These are phyloP conservation scores for Sarcodon aspratus DNA, from an alignment of 768 basidiomycete species.

Conservation along the genomic window DNA sequence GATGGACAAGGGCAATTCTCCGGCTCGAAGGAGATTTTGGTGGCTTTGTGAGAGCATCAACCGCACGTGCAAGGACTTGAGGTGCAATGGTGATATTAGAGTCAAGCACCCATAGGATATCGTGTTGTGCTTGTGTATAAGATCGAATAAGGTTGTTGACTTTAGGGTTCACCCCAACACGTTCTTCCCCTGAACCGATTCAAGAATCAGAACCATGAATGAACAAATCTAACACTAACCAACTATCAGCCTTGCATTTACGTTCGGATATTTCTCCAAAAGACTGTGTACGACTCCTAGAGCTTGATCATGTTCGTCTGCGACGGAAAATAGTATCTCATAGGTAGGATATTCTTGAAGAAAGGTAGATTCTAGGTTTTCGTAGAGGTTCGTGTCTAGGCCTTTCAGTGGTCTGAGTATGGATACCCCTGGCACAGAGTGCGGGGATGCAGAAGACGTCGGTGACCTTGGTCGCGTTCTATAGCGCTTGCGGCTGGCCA, in stretches of 20 bases:
- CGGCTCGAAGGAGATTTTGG: constrained; percentile 25
- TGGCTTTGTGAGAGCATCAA: constrained; percentile 55
- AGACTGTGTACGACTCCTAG: constrained; percentile 73
- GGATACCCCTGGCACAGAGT: constrained; percentile 73
- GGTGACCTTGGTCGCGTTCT: constrained; percentile 54
- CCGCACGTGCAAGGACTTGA: constrained; percentile 74
- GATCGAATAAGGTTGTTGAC: constrained; percentile 91
- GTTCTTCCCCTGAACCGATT: constrained; percentile 52
- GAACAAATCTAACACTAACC: constrained; percentile 35
- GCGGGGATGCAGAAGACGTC: constrained; percentile 32
- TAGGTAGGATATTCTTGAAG: constrained; percentile 84
- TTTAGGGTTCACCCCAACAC: constrained; percentile 91
- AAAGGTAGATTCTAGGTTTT: constrained; percentile 92
- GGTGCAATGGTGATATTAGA: constrained; percentile 81
- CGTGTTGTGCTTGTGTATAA: constrained; percentile 69
- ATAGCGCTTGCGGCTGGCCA: constrained; percentile 63
- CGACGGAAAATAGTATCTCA: constrained; percentile 86
- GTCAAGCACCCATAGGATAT: constrained; percentile 94
- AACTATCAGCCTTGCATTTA: constrained; percentile 63
- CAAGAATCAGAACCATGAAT: not conserved
- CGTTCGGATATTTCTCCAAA: constrained; percentile 64
- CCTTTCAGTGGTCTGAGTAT: constrained; percentile 93
- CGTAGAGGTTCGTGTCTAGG: constrained; percentile 89
- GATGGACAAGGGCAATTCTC: constrained; percentile 82
- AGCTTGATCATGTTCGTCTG: constrained; percentile 83